phyloP scores from a whole-genome alignment of 805 yeast genomes.

The Candida insectalens region DNA sequence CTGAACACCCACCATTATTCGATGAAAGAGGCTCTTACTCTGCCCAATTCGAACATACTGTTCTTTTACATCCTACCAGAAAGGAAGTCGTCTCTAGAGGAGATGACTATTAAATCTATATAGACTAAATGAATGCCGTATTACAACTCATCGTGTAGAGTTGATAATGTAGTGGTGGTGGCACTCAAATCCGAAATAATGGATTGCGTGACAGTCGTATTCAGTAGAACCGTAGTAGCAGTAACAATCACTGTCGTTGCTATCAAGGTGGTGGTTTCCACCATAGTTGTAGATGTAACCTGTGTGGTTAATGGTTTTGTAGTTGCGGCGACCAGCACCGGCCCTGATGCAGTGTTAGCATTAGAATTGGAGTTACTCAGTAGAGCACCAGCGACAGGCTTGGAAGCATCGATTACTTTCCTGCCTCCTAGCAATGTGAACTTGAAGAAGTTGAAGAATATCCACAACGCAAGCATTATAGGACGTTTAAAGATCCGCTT shows the following conservation, averaged over 20 bases:
- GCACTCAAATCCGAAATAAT: too few relatives aligned
- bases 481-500: constrained; percentile 38
- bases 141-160: not conserved
- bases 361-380: too few relatives aligned
- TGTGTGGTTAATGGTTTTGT: too few relatives aligned
- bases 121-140: not conserved
- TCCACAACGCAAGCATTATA: constrained; percentile 34
- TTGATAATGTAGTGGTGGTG: not conserved
- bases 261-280: too few relatives aligned
- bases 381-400: too few relatives aligned
- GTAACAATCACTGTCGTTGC: too few relatives aligned
- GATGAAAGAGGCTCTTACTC: constrained; percentile 83
- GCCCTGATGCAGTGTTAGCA: not conserved
- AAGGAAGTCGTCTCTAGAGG: constrained; percentile 95
- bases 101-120: constrained; percentile 64
- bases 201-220: too few relatives aligned
- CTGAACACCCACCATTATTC: constrained; percentile 87
- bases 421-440: constrained; percentile 1
- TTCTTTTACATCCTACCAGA: constrained; percentile 78
- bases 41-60: constrained; percentile 95
- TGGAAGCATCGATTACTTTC: not conserved
- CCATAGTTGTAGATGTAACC: too few relatives aligned
- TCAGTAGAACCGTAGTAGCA: too few relatives aligned
- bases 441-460: constrained; percentile 24
- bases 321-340: not conserved